phyloP scores from a whole-genome alignment of 2,329 filamentous ascomycete genomes.

The Gliomastix tumulicola region DNA sequence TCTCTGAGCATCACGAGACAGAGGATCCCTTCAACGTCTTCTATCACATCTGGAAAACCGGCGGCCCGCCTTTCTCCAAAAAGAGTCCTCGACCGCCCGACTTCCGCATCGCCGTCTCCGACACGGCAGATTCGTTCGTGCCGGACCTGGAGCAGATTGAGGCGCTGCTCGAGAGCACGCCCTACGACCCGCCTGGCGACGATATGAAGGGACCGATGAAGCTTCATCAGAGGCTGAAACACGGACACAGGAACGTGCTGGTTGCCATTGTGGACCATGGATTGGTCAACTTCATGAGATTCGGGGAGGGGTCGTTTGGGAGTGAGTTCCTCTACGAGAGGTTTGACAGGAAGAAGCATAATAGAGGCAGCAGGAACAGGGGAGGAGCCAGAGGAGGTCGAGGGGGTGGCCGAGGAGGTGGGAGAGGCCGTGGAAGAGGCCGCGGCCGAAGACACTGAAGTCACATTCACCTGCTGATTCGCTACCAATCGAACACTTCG shows the following conservation, averaged over 20 bases:
- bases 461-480: too few species aligned
- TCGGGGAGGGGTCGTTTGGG: slow-evolving; percentile 74
- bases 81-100: slow-evolving; percentile 71
- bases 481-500: too few species aligned
- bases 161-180: slow-evolving; percentile 65
- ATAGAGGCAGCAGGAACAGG: too few species aligned
- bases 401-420: slow-evolving; percentile 32
- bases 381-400: slow-evolving; percentile 32
- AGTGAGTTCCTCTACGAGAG: slow-evolving; percentile 65
- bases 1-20: slow-evolving; percentile 8
- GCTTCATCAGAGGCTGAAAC: slow-evolving; percentile 72
- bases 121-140: slow-evolving; percentile 63
- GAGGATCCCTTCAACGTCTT: slow-evolving; percentile 62
- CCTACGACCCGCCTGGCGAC: slow-evolving; percentile 52
- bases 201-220: slow-evolving; percentile 31
- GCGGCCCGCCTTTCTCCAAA: slow-evolving; percentile 61
- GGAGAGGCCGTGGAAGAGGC: slow-evolving; percentile 17
- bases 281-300: slow-evolving; percentile 77
- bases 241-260: slow-evolving; percentile 77
- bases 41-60: slow-evolving; percentile 73
- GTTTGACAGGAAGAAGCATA: slow-evolving; percentile 33
- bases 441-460: slow-evolving; percentile 13
- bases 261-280: slow-evolving; percentile 87
- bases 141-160: slow-evolving; percentile 69
- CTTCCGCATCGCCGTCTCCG: slow-evolving; percentile 77